Conservation (phyloP, 345 rosid species). For the Eucalyptus cloeziana region DNA sequence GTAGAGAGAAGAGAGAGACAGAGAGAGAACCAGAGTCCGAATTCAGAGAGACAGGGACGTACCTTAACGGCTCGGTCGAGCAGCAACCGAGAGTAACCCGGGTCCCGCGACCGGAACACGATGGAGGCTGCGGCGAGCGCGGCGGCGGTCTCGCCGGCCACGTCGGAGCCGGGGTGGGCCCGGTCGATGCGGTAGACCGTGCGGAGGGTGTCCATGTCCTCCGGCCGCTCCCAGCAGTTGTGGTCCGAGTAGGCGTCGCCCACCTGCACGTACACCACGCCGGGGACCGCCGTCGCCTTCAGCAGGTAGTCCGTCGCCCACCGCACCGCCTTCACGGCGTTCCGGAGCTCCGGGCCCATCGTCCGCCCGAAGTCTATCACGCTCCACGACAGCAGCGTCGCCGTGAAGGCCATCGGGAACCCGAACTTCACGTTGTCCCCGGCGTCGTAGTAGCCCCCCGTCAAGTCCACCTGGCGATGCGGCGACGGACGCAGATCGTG, state of each 20-base stretch:
- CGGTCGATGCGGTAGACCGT: constrained; percentile 63
- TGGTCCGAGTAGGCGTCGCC: constrained; percentile 87
- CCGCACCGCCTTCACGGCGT: constrained; percentile 58
- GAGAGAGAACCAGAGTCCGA: neutral
- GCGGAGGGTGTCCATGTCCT: constrained; percentile 91
- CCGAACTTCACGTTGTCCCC: constrained; percentile 96
- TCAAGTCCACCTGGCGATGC: constrained; percentile 47
- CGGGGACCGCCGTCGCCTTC: constrained; percentile 62
- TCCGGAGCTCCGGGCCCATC: constrained; percentile 68
- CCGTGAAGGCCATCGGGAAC: constrained; percentile 93
- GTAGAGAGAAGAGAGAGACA: neutral
- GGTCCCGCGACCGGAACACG: constrained; percentile 82
- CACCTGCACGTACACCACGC: constrained; percentile 63
- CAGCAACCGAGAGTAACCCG: constrained; percentile 54
- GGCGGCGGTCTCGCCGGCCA: constrained; percentile 96
- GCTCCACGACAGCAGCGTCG: constrained; percentile 89
- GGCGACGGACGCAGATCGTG: neutral
- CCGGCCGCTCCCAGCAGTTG: constrained; percentile 92
- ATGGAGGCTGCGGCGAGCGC: constrained; percentile 96
- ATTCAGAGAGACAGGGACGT: constrained; percentile 3
- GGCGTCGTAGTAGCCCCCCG: constrained; percentile 95
- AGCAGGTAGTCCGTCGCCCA: constrained; percentile 90
- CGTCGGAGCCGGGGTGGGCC: constrained; percentile 86
- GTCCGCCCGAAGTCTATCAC: constrained; percentile 75
- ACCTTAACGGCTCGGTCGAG: constrained; percentile 75